Evolutionary conservation across 1,139 yeast genomes (phyloP), one percentile per base, ranked within the genome.

Genomic region (Sugiyamaella pinicola): DNA sequence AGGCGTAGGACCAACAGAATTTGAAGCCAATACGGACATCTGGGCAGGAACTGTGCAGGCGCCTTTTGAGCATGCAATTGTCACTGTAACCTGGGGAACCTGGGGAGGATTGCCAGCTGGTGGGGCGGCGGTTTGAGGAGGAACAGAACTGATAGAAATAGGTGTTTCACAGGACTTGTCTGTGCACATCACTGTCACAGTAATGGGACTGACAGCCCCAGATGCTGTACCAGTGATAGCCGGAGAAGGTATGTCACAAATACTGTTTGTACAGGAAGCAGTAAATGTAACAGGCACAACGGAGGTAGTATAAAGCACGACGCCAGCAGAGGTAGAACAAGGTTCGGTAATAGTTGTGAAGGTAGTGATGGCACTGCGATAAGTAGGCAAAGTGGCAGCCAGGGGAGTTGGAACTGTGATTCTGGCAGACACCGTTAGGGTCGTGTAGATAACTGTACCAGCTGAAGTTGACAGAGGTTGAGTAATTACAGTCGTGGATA

Each of bases 401-500:
- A 24, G 28, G 9, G 9, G 8, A 24, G 28, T 9, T 24, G 28
- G 28, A 24, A 24, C 10, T 10, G 31, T 26, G 2, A 26, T n/a
- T 4, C 9, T 26, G 12, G 4, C 31, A 2, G 31, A 7, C 3
- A 10, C 31, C 12, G 31, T 26, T 26, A 2, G 31, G 3, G 31
- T 26, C n/a, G n/a, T 26, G 4, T 10, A 7, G 12, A 26, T n/a
- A 9, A n/a, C 9, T 26, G 31, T 9, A 26, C 31, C 31, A 26
- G 12, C 31, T n/a, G 31, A 7, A n/a, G 43, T 49, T 2, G 45
- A 29, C 22, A 46, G 35, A 31, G 56, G 53, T 22, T 42, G 39
- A 42, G 56, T 50, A 4, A 49, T 46, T 17, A 49, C 44, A 15
- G 42, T 43, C 12, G 10, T 5, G n/a, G n/a, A n/a, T n/a, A n/a